These are phyloP conservation scores for Cladosporium sp. DNA, from an alignment of 2,329 filamentous ascomycete species.

Conservation along the genomic window DNA sequence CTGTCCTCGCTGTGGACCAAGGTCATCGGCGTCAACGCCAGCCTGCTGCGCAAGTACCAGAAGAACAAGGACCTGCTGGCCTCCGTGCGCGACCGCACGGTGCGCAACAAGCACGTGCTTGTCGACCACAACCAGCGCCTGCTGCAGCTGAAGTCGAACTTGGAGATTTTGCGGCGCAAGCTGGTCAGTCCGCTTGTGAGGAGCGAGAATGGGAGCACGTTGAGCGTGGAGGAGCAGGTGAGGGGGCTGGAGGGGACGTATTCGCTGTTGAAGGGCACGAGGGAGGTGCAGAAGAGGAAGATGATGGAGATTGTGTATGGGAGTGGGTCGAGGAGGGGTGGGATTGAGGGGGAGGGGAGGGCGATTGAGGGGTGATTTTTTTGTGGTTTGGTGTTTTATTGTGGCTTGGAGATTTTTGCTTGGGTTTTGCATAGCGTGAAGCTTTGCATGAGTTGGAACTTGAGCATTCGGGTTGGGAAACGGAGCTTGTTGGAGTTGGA, in stretches of 20 bases:
- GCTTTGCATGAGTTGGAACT: too few species aligned
- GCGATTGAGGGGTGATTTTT: conserved; percentile 5
- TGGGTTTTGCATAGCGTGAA: too few species aligned
- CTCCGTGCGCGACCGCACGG: conserved; percentile 73
- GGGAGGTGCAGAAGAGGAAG: conserved; percentile 57
- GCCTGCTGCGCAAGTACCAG: conserved; percentile 79
- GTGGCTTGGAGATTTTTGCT: neutral
- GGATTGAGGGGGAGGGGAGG: conserved; percentile 9
- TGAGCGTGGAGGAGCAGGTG: conserved; percentile 81
- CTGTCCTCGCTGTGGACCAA: conserved; percentile 80
- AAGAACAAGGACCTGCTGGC: conserved; percentile 76
- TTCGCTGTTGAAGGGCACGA: conserved; percentile 65
- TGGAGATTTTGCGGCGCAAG: conserved; percentile 77
- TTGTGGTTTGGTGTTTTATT: neutral
- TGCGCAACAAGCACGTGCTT: conserved; percentile 79
- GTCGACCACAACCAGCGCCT: conserved; percentile 82
- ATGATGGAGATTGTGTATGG: conserved; percentile 31
- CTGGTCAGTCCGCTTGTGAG: conserved; percentile 78
- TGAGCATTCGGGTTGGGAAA: too few species aligned
- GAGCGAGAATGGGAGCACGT: conserved; percentile 58
- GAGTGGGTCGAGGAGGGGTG: conserved; percentile 21
- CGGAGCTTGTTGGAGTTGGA: too few species aligned
- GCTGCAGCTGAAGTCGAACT: conserved; percentile 73
- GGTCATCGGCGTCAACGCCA: conserved; percentile 69
- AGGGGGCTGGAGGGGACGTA: conserved; percentile 73